Conservation (phyloP, 352 stramenopile species). For the Phytophthora idaei region DNA sequence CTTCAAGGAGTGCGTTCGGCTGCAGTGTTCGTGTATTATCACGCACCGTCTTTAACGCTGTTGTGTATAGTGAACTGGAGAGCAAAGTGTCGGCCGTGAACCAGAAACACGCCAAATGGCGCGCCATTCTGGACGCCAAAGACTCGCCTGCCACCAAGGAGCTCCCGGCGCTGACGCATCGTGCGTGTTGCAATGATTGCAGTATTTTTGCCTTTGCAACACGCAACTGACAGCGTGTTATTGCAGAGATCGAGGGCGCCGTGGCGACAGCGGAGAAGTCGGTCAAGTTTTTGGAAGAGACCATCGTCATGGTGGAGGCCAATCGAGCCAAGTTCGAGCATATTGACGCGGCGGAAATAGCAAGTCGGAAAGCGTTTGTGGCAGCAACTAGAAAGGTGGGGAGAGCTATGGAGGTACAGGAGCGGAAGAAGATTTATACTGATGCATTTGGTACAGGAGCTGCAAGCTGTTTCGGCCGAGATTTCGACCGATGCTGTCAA, state of each 20-base stretch:
- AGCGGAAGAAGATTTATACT: neutral
- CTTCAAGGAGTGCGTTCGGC: slow-evolving; percentile 74
- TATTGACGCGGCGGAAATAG: slow-evolving; percentile 72
- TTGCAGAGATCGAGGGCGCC: slow-evolving; percentile 61
- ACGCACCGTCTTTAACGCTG: neutral
- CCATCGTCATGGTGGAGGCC: slow-evolving; percentile 80
- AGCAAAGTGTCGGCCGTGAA: slow-evolving; percentile 79
- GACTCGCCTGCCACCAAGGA: slow-evolving; percentile 54
- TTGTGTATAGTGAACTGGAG: slow-evolving; percentile 60
- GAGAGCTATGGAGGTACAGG: neutral
- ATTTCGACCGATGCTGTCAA: slow-evolving; percentile 70
- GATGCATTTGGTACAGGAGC: slow-evolving; percentile 17
- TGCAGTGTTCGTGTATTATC: neutral
- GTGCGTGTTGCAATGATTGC: slow-evolving; percentile 34
- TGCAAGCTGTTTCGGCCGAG: slow-evolving; percentile 60
- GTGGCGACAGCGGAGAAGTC: slow-evolving; percentile 72
- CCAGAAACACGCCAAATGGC: slow-evolving; percentile 74
- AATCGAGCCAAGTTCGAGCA: slow-evolving; percentile 84
- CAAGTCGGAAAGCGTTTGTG: slow-evolving; percentile 75
- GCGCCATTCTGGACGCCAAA: slow-evolving; percentile 51
- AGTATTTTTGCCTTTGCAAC: neutral
- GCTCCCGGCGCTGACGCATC: slow-evolving; percentile 56
- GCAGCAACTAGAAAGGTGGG: slow-evolving; percentile 56
- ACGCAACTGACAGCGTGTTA: neutral
- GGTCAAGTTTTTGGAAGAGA: slow-evolving; percentile 83